Evolutionary conservation across 1,139 yeast genomes (phyloP), one percentile per base, ranked within the genome.

Genomic region (Lodderomyces elongisporus): DNA sequence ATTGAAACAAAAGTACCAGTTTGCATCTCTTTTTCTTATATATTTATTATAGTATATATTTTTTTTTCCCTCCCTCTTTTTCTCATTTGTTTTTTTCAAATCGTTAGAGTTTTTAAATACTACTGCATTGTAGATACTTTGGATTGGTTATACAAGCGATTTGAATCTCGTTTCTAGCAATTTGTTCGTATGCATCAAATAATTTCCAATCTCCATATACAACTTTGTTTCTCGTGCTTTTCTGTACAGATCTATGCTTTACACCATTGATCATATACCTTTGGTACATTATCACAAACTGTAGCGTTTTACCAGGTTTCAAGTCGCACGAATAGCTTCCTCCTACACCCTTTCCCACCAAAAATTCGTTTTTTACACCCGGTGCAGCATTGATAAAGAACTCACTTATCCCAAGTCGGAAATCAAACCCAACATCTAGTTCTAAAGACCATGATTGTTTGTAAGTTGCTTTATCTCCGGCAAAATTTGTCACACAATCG

Each of bases 71-170:
- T 20, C 22, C 10, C 10, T n/a, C n/a, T n/a, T n/a, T n/a, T n/a
- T n/a, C n/a, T n/a, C n/a, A n/a, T n/a, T n/a, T n/a, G n/a, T 25
- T 17, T 26, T 17, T 18, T 18, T 10, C 22, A 7, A 7, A 7
- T 18, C 10, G 22, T 18, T 27, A 28, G 12, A 7, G n/a, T 3
- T 17, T n/a, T 30, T 17, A 7, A 17, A n/a, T n/a, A n/a, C n/a
- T n/a, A n/a, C n/a, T n/a, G n/a, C n/a, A n/a, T n/a, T n/a, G n/a
- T n/a, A n/a, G n/a, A n/a, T n/a, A n/a, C n/a, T n/a, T n/a, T n/a
- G n/a, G n/a, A n/a, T n/a, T n/a, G 2, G 62, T 56, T 2, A 58
- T 49, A 43, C 63, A 58, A 3, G 59, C 62, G 4, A 48, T 40
- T 31, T 54, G 48, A 4, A 54, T 32, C 7, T 45, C 45, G 17